Percentiles rank a stretch among this genome's conserved stretches.
Evolutionary conservation across 352 stramenopile species (phyloP).

Genomic region (Globisporangium perplexum): DNA sequence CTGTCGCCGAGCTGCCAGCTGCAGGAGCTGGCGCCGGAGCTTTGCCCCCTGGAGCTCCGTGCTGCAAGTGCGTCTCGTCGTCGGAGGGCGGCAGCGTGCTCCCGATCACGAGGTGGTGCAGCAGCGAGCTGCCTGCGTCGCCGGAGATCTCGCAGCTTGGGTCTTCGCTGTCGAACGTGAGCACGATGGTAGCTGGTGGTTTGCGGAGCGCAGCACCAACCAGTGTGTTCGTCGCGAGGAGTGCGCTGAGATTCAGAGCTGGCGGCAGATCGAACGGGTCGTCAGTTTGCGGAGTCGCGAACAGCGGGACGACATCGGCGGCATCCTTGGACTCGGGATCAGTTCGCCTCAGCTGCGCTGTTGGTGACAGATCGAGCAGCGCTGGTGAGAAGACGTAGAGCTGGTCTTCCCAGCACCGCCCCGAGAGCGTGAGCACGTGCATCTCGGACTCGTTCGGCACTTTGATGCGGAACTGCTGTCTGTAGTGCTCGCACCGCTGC

Average conservation of each 20-base stretch:
- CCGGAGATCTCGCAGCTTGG: slow-evolving; percentile 6
- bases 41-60: slow-evolving; percentile 3
- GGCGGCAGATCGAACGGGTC: slow-evolving; percentile 68
- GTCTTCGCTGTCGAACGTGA: slow-evolving; percentile 35
- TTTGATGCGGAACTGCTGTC: slow-evolving; percentile 44
- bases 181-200: slow-evolving; percentile 23
- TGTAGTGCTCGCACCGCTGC: slow-evolving; percentile 52
- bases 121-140: background rate
- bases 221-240: slow-evolving; percentile 17
- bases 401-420: slow-evolving; percentile 76
- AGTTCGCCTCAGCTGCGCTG: background rate
- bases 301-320: background rate
- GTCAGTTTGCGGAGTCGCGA: slow-evolving; percentile 26
- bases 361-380: slow-evolving; percentile 14
- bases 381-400: slow-evolving; percentile 48
- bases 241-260: slow-evolving; percentile 25
- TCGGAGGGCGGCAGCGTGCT: slow-evolving; percentile 26
- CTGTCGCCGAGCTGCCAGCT: slow-evolving; percentile 8
- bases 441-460: slow-evolving; percentile 73
- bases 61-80: slow-evolving; percentile 2
- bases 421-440: slow-evolving; percentile 44
- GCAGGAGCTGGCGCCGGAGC: background rate
- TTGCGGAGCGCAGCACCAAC: slow-evolving; percentile 36
- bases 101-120: slow-evolving; percentile 36
- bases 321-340: background rate